A percentile compares a stretch with the other conserved stretches of the same genome.
phyloP scores from a whole-genome alignment of 1,139 yeast genomes.

The Pichia sp. region DNA sequence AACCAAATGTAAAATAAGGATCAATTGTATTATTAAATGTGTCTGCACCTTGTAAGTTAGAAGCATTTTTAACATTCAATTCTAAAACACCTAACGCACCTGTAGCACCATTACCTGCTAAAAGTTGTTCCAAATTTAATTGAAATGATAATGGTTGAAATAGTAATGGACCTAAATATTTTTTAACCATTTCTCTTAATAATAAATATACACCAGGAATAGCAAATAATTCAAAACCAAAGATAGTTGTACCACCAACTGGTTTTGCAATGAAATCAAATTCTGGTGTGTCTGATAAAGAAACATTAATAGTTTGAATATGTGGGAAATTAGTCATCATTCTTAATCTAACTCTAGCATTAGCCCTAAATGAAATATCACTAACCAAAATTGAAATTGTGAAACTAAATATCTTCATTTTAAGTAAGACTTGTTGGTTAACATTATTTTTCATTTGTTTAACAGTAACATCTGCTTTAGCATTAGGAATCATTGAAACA shows the following conservation, averaged over 20 bases:
- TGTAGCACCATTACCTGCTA: slow-evolving; percentile 76
- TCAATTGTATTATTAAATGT: slow-evolving; percentile 75
- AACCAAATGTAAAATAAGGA: slow-evolving; percentile 77
- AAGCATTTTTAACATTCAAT: slow-evolving; percentile 60
- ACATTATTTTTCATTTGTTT: slow-evolving; percentile 80
- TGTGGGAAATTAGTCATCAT: slow-evolving; percentile 91
- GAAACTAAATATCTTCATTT: slow-evolving; percentile 60
- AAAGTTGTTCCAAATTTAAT: slow-evolving; percentile 80
- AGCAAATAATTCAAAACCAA: slow-evolving; percentile 81
- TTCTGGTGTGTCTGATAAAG: slow-evolving; percentile 78
- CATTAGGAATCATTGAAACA: slow-evolving; percentile 88
- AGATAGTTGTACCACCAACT: slow-evolving; percentile 65
- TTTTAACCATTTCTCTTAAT: slow-evolving; percentile 76
- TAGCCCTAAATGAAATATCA: slow-evolving; percentile 57
- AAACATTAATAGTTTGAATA: slow-evolving; percentile 79
- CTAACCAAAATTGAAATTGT: slow-evolving; percentile 58
- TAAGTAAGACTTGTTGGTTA: slow-evolving; percentile 71
- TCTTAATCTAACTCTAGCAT: slow-evolving; percentile 74
- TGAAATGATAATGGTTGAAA: slow-evolving; percentile 89
- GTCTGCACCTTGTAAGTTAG: slow-evolving; percentile 60
- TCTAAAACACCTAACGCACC: slow-evolving; percentile 85
- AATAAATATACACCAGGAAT: slow-evolving; percentile 82
- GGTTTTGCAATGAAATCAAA: slow-evolving; percentile 75
- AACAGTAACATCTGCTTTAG: slow-evolving; percentile 70
- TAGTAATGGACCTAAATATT: slow-evolving; percentile 82